These are phyloP conservation scores for Linnemannia zychae DNA, from an alignment of 192 early-diverging fungal genomes.

Conservation along the genomic window DNA sequence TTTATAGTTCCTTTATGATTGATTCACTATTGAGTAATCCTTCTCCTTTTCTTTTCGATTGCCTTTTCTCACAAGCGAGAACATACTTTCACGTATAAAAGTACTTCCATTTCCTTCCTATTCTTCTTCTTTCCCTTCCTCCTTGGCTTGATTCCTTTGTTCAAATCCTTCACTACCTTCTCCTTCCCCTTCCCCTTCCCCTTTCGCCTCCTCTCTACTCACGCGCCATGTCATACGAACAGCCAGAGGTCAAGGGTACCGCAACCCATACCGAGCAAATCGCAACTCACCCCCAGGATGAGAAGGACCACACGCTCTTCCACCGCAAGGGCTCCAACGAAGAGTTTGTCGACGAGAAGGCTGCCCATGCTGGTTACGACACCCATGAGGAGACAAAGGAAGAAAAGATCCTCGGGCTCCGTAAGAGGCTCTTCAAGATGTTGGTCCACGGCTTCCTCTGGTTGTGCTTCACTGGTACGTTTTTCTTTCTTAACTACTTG, in stretches of 20 bases:
- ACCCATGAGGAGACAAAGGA: slow-evolving; percentile 25
- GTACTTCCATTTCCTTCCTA: too few relatives aligned
- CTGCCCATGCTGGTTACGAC: slow-evolving; percentile 3
- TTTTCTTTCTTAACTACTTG: neutral
- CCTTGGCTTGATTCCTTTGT: slow-evolving; percentile 49
- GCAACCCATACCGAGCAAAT: slow-evolving; percentile 7
- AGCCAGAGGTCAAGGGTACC: slow-evolving; percentile 32
- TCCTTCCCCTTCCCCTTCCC: too few relatives aligned
- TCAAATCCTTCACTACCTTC: slow-evolving; percentile 20
- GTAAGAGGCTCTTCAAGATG: slow-evolving; percentile 12
- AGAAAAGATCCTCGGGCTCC: slow-evolving; percentile 47
- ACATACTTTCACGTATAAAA: too few relatives aligned
- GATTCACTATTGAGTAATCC: too few relatives aligned
- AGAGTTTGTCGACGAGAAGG: slow-evolving; percentile 19
- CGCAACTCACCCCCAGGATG: neutral
- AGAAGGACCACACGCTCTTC: slow-evolving; percentile 41
- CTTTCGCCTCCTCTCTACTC: neutral
- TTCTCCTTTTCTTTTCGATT: too few relatives aligned
- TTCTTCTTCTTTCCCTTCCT: neutral
- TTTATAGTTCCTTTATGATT: too few relatives aligned
- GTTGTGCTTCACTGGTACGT: slow-evolving; percentile 53
- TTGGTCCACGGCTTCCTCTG: slow-evolving; percentile 29
- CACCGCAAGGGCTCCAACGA: slow-evolving; percentile 33
- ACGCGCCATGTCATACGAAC: slow-evolving; percentile 25
- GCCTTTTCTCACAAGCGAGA: too few relatives aligned